phyloP scores from a whole-genome alignment of 1,139 yeast genomes.

The Zygoascus sp. region DNA sequence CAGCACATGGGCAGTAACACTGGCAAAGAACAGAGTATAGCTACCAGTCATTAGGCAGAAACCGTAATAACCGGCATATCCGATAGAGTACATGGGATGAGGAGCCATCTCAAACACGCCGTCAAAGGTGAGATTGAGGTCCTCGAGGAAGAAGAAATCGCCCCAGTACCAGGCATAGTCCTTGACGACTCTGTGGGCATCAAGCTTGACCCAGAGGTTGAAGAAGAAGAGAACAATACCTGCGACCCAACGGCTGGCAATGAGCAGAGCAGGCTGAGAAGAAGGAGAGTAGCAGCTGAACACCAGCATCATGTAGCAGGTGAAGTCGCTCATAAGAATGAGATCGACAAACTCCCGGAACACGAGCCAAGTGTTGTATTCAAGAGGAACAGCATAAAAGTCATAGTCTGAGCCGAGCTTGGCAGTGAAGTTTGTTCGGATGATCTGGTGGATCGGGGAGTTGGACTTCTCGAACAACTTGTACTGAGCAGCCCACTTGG shows the following conservation, averaged over 20 bases:
- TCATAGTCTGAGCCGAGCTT: constrained; percentile 55
- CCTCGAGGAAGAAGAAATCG: constrained; percentile 81
- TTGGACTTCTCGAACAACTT: constrained; percentile 42
- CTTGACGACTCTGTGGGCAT: constrained; percentile 84
- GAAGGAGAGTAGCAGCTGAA: constrained; percentile 47
- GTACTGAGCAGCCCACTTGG: constrained; percentile 48
- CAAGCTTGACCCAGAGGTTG: constrained; percentile 82
- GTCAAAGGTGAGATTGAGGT: constrained; percentile 75
- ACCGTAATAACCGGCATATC: constrained; percentile 85
- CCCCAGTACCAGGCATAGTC: constrained; percentile 98
- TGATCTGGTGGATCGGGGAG: constrained; percentile 41
- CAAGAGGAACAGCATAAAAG: constrained; percentile 56
- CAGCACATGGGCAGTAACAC: constrained; percentile 70
- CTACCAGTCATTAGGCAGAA: constrained; percentile 75
- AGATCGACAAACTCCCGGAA: constrained; percentile 79
- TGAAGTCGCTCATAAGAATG: constrained; percentile 81
- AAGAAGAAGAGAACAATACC: constrained; percentile 54
- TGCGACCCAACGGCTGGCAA: constrained; percentile 38
- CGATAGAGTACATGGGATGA: constrained; percentile 91
- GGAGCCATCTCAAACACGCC: constrained; percentile 92
- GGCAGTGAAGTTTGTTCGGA: constrained; percentile 48
- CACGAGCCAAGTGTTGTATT: constrained; percentile 78
- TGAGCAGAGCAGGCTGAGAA: constrained; percentile 40
- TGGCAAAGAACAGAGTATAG: constrained; percentile 65
- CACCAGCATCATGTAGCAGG: constrained; percentile 69